These are phyloP conservation scores for Iris pallida DNA, from an alignment of 116 monocot species.

Conservation along the genomic window DNA sequence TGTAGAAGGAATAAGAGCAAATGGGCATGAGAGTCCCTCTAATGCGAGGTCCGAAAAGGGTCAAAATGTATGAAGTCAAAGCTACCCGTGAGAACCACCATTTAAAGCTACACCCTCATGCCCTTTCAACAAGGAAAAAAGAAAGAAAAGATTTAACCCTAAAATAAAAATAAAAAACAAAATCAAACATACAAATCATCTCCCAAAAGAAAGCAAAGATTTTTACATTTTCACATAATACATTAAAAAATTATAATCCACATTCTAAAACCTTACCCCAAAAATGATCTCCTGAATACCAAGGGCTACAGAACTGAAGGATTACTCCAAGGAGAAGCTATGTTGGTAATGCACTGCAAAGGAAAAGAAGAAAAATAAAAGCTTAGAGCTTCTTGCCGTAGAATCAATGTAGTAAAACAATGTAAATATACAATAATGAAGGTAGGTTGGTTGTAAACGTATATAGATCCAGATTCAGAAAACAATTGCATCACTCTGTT, in stretches of 20 bases:
- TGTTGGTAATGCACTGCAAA: slow-evolving; percentile 24
- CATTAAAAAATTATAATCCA: too few relatives aligned
- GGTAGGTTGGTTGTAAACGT: slow-evolving; percentile 1
- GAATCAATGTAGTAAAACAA: background rate
- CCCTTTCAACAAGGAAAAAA: too few relatives aligned
- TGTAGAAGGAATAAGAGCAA: too few relatives aligned
- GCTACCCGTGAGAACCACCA: too few relatives aligned
- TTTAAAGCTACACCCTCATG: too few relatives aligned
- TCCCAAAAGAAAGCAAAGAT: too few relatives aligned
- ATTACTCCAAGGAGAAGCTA: slow-evolving; percentile 19
- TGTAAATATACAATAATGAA: background rate
- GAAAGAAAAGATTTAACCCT: background rate
- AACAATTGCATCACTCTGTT: slow-evolving; percentile 29
- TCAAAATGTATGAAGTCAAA: too few relatives aligned
- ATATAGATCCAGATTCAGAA: slow-evolving; percentile 37
- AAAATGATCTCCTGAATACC: slow-evolving; percentile 4
- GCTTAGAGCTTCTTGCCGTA: background rate
- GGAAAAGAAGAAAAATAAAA: slow-evolving; percentile 4
- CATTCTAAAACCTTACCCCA: background rate
- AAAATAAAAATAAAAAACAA: background rate
- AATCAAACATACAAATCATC: too few relatives aligned
- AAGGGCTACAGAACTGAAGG: slow-evolving; percentile 13
- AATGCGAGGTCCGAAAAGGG: too few relatives aligned
- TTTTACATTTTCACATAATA: too few relatives aligned
- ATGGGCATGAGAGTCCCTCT: too few relatives aligned